Base-by-base conservation (phyloP, 1,284 basidiomycete genomes). In the Filobasidium uniguttulatum region DNA sequence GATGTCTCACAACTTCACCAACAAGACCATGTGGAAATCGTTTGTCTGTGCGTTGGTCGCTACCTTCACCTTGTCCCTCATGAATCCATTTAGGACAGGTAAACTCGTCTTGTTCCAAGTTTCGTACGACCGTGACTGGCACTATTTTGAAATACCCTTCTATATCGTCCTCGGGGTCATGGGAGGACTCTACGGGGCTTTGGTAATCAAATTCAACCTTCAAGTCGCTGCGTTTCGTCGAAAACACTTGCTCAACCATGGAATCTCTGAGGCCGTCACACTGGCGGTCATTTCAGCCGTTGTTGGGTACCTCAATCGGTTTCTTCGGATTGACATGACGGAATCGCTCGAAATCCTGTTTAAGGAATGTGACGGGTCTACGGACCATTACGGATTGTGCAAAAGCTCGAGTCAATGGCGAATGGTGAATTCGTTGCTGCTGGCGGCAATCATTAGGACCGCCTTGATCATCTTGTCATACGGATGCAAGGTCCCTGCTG, bases 21-120 rank as follows among this genome's bases (percentile, higher is more conserved):
- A 93, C 65, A 83, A 88, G 64, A 97, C 93, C 1, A 96, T 98
- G 89, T 98, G 91, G 91, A 75, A 84, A 58, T 90, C 85, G 61
- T 97, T 98, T 67, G 82, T 98, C 60, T 98, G 94, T 67, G 94
- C 94, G 12, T 72, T 99, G 47, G 84, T 96, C 22, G 93, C 94
- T 3, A 97, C 93, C 0, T 88, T 97, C 57, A 93, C 91, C 0
- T 73, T 99, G 26, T 85, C 91, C 31, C 89, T 86, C 2, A 91
- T 99, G 84, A 97, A 98, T 64, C 94, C 94, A 0, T 99, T 90
- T 72, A 78, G 91, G 23, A 98, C 94, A 0, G 94, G 94, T 31
- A 98, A 98, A 66, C 80, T 99, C 26, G 94, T 98, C 60, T 72
- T 97, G 55, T 98, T 98, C 74, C 89, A 96, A 66, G 89, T 98